A percentile compares a stretch with the other conserved stretches of the same genome.
Evolutionary conservation across 805 yeast genomes (phyloP).

Genomic region (Monosporozyma siamensis): DNA sequence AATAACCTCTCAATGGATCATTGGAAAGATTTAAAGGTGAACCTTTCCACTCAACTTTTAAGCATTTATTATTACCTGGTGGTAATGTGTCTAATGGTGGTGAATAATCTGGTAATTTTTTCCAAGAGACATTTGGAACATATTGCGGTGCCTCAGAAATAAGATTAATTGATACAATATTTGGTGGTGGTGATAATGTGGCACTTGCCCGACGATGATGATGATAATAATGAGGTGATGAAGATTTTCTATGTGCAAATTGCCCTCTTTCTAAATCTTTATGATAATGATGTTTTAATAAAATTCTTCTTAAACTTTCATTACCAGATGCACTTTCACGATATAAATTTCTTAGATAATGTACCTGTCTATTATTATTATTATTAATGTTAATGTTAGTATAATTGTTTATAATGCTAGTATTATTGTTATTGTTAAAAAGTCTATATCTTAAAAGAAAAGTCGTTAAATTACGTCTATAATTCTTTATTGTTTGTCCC

Average conservation of each 20-base stretch:
- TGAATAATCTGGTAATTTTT: conserved; percentile 70
- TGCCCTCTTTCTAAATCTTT: background rate
- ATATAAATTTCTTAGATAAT: background rate
- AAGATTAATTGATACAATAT: conserved; percentile 24
- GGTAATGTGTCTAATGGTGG: conserved; percentile 65
- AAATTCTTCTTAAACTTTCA: background rate
- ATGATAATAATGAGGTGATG: background rate
- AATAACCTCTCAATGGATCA: conserved; percentile 62
- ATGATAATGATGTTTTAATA: background rate
- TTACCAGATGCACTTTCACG: background rate
- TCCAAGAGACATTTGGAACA: conserved; percentile 50
- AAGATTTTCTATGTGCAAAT: background rate
- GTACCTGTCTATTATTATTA: background rate
- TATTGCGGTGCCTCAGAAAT: conserved; percentile 25
- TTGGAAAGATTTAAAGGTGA: conserved; percentile 83
- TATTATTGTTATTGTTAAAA: background rate
- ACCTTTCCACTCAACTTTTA: conserved; percentile 96
- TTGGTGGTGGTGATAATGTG: conserved; percentile 27
- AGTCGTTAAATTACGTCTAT: conserved; percentile 11
- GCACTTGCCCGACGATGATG: background rate
- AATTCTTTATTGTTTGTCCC: conserved; percentile 12
- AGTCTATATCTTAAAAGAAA: conserved; percentile 14
- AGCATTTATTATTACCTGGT: conserved; percentile 48
- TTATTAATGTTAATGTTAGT: background rate
- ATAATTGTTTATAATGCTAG: background rate